Base-by-base conservation (phyloP, 305 asterid species). In the Rubia peregrina region DNA sequence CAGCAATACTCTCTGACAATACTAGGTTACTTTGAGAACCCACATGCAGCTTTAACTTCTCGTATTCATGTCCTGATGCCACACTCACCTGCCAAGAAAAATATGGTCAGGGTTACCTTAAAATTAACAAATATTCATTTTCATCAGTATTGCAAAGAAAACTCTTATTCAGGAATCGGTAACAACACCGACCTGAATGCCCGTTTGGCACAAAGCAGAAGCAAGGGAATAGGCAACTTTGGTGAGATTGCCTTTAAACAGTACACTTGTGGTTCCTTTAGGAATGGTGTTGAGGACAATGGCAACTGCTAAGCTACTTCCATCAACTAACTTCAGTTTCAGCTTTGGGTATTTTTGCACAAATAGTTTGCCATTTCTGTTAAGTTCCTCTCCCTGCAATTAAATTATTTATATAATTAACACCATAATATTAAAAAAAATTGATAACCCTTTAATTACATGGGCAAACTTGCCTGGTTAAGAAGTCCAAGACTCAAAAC, bases 401-500 rank as follows among this genome's bases (percentile, higher is more conserved):
- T 33, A 4, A 33, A 33, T 4, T 1, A 33, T 33, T 30, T 6
- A 64, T 9, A n/a, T 0, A n/a, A 64, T 57, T 21, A 57, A 57
- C 38, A 21, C 36, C 62, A 21, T 21, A 57, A 57, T 57, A 8
- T 30, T 33, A 17, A 0, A 14, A 13, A 6, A 16, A 49, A 49
- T n/a, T 16, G 17, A 16, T 16, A 49, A 14, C 1, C 14, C 56
- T 49, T 33, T 2, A 33, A 33, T 5, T 49, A 0, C 5, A 0
- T 0, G 8, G 9, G 6, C 9, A 16, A 67, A 68, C 67, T 81
- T 71, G 73, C 97, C 89, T 87, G 92, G 85, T 91, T 91, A 30
- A 83, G 74, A 65, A 88, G 86, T 38, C 97, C 97, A 33, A 91
- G 86, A 72, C 88, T 89, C 42, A 89, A 30, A 30, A 91, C 91